Evolutionary conservation across 202 grass and related monocot genomes (phyloP), one percentile per base, ranked within the genome.

Genomic region (Setaria italica): DNA sequence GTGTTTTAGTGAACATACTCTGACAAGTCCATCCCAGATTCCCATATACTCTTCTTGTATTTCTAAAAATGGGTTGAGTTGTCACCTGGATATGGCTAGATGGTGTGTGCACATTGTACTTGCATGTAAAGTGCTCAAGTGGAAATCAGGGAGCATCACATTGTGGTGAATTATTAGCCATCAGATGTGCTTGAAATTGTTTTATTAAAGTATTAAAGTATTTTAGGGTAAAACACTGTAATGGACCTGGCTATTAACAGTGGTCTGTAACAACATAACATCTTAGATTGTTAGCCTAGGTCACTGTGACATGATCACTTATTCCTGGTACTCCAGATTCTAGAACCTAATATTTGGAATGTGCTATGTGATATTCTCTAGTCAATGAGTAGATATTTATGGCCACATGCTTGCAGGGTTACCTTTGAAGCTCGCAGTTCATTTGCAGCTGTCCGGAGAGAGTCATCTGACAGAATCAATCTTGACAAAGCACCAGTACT

Each of bases 401-500:
- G 32, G 1, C 16, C 50, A 75, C 6, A 58, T 56, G 63, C 76
- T 88, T 48, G 41, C 19, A 35, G 21, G 56, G 17, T 88, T 91
- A 96, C 93, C 93, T 99, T 99, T 9, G 90, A 92, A 59, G 90
- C 79, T 76, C 96, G 91, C 21, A 99, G 54, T 85, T 96, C 93
- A 87, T 99, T 99, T 67, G 92, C 93, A 69, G 96, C 82, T 4
- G 82, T 30, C 82, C 93, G 90, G 30, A 99, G 91, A 78, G 93
- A 94, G 92, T 99, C 96, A 85, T 94, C 93, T 82, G 96, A 95
- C 47, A 99, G 74, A 88, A 99, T 92, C 83, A 94, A 90, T 93
- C 93, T 96, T 89, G 93, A 99, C 49, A 99, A 60, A 62, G 91
- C 96, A 64, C 96, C 96, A 1, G 93, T 99, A 79, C 96, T 99